Base-by-base conservation (phyloP, 495 filamentous ascomycete genomes). In the Aspergillus cavernicola region DNA sequence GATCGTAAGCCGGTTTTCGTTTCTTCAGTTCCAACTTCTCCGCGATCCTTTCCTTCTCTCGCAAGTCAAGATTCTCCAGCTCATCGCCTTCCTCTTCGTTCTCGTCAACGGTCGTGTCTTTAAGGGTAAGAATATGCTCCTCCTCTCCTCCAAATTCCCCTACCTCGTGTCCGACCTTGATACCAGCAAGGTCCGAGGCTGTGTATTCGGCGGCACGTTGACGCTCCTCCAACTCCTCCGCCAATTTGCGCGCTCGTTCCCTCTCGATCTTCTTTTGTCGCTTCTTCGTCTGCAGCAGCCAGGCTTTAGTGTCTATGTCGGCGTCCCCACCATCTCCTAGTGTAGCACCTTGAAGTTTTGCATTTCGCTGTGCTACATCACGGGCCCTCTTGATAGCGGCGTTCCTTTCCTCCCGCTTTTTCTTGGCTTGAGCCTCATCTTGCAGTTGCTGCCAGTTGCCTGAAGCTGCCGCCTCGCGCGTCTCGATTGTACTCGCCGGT, bases 1-100 rank as follows among this genome's bases (percentile, higher is more conserved):
- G 91, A 60, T 97, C 87, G 60, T 98, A 98, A 2, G 84, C 82
- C 0, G 88, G 88, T 70, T 88, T 90, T 70, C 89, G 89, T 81
- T 93, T 96, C 77, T 97, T 96, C 40, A 92, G 69, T 47, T 92
- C 84, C 13, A 95, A 71, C 61, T 78, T 85, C 67, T 96, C 87
- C 15, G 79, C 74, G 23, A 92, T 70, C 63, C 79, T 87, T 63
- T 97, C 92, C 53, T 80, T 79, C 59, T 93, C 93, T 31, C 78
- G 79, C 53, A 97, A 62, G 5, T 86, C 77, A n/a, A 87, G 53
- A 61, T 92, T 90, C 66, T 97, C 87, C 23, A 98, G 78, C 68
- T 97, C 92, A 63, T 98, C 93, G 12, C 86, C 92, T 52, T 95
- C 92, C 23, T 90, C 90, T 50, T 95, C 89, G 33, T 91, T 85